Evolutionary conservation across 352 stramenopile species (phyloP).

Genomic region (Globisporangium nagaii): DNA sequence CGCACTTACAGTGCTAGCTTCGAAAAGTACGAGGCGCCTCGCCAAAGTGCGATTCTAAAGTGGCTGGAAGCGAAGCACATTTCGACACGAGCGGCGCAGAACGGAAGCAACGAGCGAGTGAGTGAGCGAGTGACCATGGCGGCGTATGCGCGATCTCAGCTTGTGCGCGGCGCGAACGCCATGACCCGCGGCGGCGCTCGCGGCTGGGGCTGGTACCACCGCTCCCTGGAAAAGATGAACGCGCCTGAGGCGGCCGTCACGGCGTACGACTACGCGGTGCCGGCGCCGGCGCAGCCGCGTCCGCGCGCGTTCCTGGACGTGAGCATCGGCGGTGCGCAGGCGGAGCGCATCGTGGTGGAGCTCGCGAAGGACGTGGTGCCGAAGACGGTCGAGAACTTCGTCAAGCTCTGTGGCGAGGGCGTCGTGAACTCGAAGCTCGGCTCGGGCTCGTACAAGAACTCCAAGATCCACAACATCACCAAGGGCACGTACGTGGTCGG

Average conservation of each 20-base stretch:
- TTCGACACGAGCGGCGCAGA: background rate
- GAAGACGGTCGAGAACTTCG: conserved; percentile 70
- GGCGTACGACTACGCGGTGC: conserved; percentile 65
- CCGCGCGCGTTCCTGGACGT: conserved; percentile 77
- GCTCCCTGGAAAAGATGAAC: conserved; percentile 83
- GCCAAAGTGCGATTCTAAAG: conserved; percentile 12
- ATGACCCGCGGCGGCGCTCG: conserved; percentile 60
- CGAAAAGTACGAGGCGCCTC: too few species aligned
- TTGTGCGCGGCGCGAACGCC: conserved; percentile 47
- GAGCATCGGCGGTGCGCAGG: conserved; percentile 71
- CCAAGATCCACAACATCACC: conserved; percentile 81
- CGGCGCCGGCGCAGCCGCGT: conserved; percentile 41
- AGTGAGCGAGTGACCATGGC: conserved; percentile 25
- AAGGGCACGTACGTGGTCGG: conserved; percentile 76
- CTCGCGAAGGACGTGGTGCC: conserved; percentile 81
- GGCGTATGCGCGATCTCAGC: conserved; percentile 50
- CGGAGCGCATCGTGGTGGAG: conserved; percentile 77
- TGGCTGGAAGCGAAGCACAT: conserved; percentile 34
- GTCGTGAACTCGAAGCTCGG: conserved; percentile 54
- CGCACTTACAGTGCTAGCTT: too few species aligned
- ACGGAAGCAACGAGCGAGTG: background rate
- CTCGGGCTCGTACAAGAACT: conserved; percentile 77
- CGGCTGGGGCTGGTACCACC: conserved; percentile 81
- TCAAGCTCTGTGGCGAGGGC: conserved; percentile 64
- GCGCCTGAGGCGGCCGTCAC: conserved; percentile 39